phyloP scores from a whole-genome alignment of 192 early-diverging fungal genomes.

The Phycomyces nitens region DNA sequence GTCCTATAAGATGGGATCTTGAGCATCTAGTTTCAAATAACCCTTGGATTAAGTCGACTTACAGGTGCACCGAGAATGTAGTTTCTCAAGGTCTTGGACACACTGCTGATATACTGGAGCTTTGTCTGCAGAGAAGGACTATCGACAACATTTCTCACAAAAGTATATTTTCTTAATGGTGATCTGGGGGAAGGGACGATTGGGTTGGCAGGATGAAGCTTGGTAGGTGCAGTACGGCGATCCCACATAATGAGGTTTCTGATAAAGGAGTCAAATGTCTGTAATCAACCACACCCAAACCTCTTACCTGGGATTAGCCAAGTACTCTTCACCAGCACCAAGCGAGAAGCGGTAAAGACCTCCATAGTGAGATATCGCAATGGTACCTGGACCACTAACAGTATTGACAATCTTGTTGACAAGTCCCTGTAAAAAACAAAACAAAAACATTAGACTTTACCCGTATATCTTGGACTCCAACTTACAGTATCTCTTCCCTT shows the following conservation, averaged over 20 bases:
- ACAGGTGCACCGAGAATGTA: slow-evolving; percentile 40
- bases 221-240: slow-evolving; percentile 43
- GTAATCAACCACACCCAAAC: too few relatives aligned
- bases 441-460: neutral
- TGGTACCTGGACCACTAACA: slow-evolving; percentile 61
- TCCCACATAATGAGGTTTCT: slow-evolving; percentile 57
- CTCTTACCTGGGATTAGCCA: slow-evolving; percentile 64
- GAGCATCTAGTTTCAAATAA: neutral
- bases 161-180: slow-evolving; percentile 36
- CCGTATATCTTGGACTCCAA: neutral
- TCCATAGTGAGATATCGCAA: slow-evolving; percentile 64
- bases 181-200: slow-evolving; percentile 38
- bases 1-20: slow-evolving; percentile 38
- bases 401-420: slow-evolving; percentile 59
- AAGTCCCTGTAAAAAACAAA: slow-evolving; percentile 36
- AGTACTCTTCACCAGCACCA: slow-evolving; percentile 64
- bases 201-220: slow-evolving; percentile 31
- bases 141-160: slow-evolving; percentile 40
- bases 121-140: slow-evolving; percentile 40
- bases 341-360: slow-evolving; percentile 67
- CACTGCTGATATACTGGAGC: slow-evolving; percentile 26
- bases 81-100: slow-evolving; percentile 25
- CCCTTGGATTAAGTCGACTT: too few relatives aligned
- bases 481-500: neutral
- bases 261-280: neutral